Conservation (phyloP, 495 filamentous ascomycete species). For the Neurospora sp. region DNA sequence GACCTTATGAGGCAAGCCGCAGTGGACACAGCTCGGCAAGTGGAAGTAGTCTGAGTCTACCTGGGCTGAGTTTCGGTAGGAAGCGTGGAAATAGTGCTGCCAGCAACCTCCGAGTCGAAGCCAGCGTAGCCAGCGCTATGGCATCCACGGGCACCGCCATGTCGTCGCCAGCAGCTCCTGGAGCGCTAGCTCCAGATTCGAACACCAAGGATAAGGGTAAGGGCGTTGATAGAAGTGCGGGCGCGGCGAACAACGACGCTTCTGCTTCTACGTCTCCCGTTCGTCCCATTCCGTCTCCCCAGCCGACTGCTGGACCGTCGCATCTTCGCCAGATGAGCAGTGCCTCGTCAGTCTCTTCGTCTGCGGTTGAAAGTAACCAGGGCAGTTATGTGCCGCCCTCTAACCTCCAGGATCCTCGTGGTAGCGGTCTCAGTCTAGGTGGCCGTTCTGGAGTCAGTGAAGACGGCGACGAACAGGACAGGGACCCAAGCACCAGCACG, state of each 20-base stretch:
- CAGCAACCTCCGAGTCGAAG: slow-evolving; percentile 38
- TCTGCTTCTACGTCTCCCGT: slow-evolving; percentile 7
- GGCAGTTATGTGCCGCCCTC: slow-evolving; percentile 40
- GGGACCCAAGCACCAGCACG: slow-evolving; percentile 41
- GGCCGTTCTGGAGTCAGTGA: slow-evolving; percentile 26
- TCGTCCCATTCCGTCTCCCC: slow-evolving; percentile 30
- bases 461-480: slow-evolving; percentile 29
- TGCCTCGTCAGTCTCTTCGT: slow-evolving; percentile 72
- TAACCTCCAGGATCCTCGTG: slow-evolving; percentile 35
- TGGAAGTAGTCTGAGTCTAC: slow-evolving; percentile 41
- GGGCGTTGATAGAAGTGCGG: slow-evolving; percentile 50
- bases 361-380: slow-evolving; percentile 52
- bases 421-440: slow-evolving; percentile 32
- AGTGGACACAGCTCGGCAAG: slow-evolving; percentile 38
- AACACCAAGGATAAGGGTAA: slow-evolving; percentile 63
- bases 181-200: slow-evolving; percentile 7
- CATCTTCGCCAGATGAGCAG: slow-evolving; percentile 74
- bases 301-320: slow-evolving; percentile 43
- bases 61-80: slow-evolving; percentile 35
- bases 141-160: slow-evolving; percentile 16
- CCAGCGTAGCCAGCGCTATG: slow-evolving; percentile 25
- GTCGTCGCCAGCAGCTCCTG: slow-evolving; percentile 12
- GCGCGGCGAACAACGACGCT: slow-evolving; percentile 9
- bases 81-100: slow-evolving; percentile 45
- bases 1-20: slow-evolving; percentile 31